These are phyloP conservation scores for Durusdinium trenchii DNA, from an alignment of 73 alveolate species.

Conservation along the genomic window DNA sequence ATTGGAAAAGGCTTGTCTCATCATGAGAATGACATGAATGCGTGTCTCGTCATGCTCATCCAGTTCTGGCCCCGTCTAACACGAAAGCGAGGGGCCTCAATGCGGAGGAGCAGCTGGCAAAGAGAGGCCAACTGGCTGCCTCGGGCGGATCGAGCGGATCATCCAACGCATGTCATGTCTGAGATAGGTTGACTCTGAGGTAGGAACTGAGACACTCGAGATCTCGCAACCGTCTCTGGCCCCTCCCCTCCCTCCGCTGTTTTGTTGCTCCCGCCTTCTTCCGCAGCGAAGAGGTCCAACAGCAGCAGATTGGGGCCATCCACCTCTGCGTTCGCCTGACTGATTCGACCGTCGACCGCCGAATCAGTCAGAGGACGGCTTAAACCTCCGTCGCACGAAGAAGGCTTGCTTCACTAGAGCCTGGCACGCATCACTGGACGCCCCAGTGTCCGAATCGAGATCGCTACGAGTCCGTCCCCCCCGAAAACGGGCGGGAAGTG, in stretches of 20 bases:
- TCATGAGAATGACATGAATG: too few relatives aligned
- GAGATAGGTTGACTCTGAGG: neutral
- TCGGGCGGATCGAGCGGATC: neutral
- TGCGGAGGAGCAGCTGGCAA: conserved; percentile 1
- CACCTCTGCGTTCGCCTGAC: too few relatives aligned
- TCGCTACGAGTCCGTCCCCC: neutral
- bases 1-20: too few relatives aligned
- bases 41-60: too few relatives aligned
- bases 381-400: too few relatives aligned
- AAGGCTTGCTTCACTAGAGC: too few relatives aligned
- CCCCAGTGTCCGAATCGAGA: too few relatives aligned
- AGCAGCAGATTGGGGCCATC: neutral
- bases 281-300: conserved; percentile 29
- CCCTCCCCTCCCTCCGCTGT: neutral
- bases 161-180: neutral
- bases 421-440: too few relatives aligned
- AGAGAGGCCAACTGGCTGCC: neutral
- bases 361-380: too few relatives aligned
- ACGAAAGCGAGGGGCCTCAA: neutral
- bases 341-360: too few relatives aligned
- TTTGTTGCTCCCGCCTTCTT: neutral
- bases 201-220: neutral
- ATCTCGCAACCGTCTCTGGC: neutral
- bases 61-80: neutral
- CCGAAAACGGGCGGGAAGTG: neutral